These are phyloP conservation scores for Quercus dentata DNA, from an alignment of 306 rosid species.

Conservation along the genomic window DNA sequence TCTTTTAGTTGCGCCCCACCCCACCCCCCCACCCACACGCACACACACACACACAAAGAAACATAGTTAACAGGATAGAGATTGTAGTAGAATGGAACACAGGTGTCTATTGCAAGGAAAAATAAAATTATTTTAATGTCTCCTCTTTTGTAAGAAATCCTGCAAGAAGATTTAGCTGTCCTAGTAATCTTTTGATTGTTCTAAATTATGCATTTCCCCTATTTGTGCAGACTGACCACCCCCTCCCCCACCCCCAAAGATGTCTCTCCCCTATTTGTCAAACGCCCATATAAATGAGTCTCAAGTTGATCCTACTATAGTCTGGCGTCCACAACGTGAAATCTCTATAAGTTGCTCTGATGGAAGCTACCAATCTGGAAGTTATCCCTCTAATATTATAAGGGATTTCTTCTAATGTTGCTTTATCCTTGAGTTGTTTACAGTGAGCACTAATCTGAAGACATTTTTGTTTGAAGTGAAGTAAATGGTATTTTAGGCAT, in stretches of 20 bases:
- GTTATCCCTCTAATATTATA: background rate
- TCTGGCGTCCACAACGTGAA: background rate
- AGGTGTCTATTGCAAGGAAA: background rate
- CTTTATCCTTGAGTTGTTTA: background rate
- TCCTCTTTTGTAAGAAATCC: background rate
- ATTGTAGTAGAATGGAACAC: background rate
- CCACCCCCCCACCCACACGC: too few species aligned
- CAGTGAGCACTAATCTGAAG: background rate
- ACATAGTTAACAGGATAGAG: background rate
- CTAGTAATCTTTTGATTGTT: background rate
- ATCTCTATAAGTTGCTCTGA: background rate
- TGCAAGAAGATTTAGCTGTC: background rate
- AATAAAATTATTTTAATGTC: background rate
- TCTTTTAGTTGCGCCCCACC: background rate
- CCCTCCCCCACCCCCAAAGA: background rate
- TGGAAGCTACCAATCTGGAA: background rate
- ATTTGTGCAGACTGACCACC: background rate
- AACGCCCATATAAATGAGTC: background rate
- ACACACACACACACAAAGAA: background rate
- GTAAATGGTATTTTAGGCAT: background rate
- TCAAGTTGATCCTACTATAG: background rate
- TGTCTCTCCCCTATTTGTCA: background rate
- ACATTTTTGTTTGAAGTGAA: background rate
- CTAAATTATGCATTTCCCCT: background rate
- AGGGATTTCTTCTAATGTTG: background rate